Evolutionary conservation across 1,284 basidiomycete genomes (phyloP).

Genomic region (Macrocystidia cucumis): DNA sequence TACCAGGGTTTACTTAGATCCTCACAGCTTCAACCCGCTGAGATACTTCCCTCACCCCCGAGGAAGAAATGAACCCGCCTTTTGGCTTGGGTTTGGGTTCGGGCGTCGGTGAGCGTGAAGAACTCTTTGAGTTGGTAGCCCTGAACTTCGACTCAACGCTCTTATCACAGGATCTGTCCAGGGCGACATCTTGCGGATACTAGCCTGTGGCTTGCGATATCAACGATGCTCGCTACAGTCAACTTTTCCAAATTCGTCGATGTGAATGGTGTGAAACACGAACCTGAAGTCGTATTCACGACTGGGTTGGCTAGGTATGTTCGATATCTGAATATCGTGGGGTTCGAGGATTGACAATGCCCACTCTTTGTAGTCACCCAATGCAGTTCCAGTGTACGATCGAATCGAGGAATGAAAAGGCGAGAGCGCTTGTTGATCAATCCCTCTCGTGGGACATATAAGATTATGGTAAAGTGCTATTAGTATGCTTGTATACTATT

Average conservation of each 20-base stretch:
- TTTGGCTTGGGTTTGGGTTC: not conserved
- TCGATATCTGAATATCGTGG: conserved; percentile 3
- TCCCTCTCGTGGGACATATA: conserved; percentile 3
- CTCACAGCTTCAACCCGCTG: conserved; percentile 7
- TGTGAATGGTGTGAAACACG: conserved; percentile 8
- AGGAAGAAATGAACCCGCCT: conserved; percentile 7
- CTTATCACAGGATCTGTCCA: conserved; percentile 11
- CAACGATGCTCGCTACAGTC: conserved; percentile 10
- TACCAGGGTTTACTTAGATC: conserved; percentile 7
- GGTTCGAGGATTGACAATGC: not conserved
- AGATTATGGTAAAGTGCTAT: not conserved
- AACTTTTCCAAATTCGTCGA: conserved; percentile 8
- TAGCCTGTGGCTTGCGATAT: conserved; percentile 11
- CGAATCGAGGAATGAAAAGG: conserved; percentile 8
- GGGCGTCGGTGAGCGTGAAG: conserved; percentile 3
- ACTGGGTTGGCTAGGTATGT: conserved; percentile 10
- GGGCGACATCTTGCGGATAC: conserved; percentile 11
- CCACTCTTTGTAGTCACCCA: conserved; percentile 7
- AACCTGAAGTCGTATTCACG: conserved; percentile 7
- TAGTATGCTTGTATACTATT: not conserved
- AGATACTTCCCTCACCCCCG: conserved; percentile 7
- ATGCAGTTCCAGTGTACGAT: conserved; percentile 9
- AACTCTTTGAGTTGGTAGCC: not conserved
- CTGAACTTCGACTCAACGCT: not conserved
- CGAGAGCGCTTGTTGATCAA: conserved; percentile 8